Conservation (phyloP, 1,284 basidiomycete species). For the Cryptococcus sp. region DNA sequence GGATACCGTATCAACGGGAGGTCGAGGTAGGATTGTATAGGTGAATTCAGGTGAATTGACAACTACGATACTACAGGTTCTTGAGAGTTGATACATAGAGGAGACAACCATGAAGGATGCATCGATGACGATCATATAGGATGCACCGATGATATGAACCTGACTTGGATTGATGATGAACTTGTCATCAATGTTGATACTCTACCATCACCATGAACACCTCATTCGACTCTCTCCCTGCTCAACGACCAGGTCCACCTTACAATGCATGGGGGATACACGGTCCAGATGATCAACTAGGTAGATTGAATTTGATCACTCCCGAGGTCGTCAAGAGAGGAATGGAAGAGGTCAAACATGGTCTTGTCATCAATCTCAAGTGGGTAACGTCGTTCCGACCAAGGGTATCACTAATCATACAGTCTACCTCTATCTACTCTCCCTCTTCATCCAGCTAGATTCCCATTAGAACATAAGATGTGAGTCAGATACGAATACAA, state of each 20-base stretch:
- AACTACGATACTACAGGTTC: no score
- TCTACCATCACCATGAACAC: background rate
- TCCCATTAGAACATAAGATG: conserved; percentile 17
- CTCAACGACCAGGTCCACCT: conserved; percentile 19
- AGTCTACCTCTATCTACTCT: conserved; percentile 11
- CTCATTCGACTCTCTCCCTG: background rate
- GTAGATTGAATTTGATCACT: conserved; percentile 31
- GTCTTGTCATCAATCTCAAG: conserved; percentile 32
- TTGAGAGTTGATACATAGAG: no score
- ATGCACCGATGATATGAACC: no score
- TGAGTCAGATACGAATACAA: conserved; percentile 2
- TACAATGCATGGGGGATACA: conserved; percentile 35
- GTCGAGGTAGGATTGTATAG: no score
- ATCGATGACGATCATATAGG: no score
- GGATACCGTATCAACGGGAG: no score
- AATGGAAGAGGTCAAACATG: conserved; percentile 20
- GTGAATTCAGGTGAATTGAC: no score
- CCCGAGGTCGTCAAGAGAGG: conserved; percentile 24
- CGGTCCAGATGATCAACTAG: conserved; percentile 29
- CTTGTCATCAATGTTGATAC: background rate
- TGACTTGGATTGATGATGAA: no score
- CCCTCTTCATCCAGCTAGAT: conserved; percentile 12
- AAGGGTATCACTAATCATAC: background rate
- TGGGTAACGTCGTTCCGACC: conserved; percentile 2
- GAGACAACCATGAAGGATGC: no score